Percentiles rank a stretch among this genome's conserved stretches.
Evolutionary conservation across 2,329 filamentous ascomycete genomes (phyloP).

Genomic region (Colletotrichum shisoi): DNA sequence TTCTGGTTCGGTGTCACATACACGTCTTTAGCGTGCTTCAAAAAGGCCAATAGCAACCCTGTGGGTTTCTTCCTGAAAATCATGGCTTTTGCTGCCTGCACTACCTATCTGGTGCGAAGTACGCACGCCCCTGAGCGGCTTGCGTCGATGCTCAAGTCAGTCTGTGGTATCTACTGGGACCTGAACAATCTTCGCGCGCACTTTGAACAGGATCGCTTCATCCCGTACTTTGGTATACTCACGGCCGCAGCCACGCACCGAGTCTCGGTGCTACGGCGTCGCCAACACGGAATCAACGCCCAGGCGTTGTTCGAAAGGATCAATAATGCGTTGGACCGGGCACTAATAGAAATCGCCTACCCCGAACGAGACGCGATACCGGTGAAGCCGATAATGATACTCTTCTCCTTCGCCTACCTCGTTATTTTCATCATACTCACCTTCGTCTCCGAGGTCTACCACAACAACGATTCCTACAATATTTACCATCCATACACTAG

Average conservation of each 20-base stretch:
- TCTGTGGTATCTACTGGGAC: slow-evolving; percentile 59
- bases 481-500: slow-evolving; percentile 38
- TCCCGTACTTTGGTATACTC: slow-evolving; percentile 65
- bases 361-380: slow-evolving; percentile 35
- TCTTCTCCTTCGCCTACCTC: slow-evolving; percentile 31
- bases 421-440: slow-evolving; percentile 34
- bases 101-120: slow-evolving; percentile 27
- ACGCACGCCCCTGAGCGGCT: slow-evolving; percentile 27
- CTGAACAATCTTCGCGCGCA: slow-evolving; percentile 59
- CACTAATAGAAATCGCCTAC: slow-evolving; percentile 27
- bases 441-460: slow-evolving; percentile 22
- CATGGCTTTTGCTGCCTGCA: slow-evolving; percentile 52
- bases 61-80: slow-evolving; percentile 59
- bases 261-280: slow-evolving; percentile 35
- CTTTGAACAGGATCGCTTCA: slow-evolving; percentile 61
- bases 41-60: slow-evolving; percentile 53
- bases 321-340: slow-evolving; percentile 33
- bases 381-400: slow-evolving; percentile 33
- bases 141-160: slow-evolving; percentile 23
- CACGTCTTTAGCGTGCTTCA: slow-evolving; percentile 56
- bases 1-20: slow-evolving; percentile 71
- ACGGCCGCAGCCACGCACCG: slow-evolving; percentile 54
- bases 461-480: slow-evolving; percentile 28
- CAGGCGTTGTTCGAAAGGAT: slow-evolving; percentile 18
- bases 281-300: slow-evolving; percentile 29